Evolutionary conservation across 2,329 filamentous ascomycete genomes (phyloP).

Genomic region (Epichloe gansuensis): DNA sequence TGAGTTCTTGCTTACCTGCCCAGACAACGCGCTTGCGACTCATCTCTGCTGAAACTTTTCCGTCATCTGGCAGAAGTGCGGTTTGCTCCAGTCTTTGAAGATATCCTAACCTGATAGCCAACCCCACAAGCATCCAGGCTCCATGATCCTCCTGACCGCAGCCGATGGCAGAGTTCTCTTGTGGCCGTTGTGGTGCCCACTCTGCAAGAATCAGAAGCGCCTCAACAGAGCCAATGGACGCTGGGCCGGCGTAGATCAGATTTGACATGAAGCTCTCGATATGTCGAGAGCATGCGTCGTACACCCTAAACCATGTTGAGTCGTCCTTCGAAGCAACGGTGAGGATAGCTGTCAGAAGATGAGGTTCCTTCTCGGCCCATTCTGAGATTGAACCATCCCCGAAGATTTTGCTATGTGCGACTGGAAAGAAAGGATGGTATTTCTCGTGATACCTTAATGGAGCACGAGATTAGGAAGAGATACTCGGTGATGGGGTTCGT

Average conservation of each 20-base stretch:
- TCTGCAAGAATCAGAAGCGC: conserved; percentile 58
- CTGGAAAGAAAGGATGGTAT: conserved; percentile 59
- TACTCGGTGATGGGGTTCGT: too few relatives aligned
- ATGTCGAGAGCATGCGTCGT: conserved; percentile 54
- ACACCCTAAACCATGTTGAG: conserved; percentile 48
- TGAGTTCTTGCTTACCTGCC: conserved; percentile 33
- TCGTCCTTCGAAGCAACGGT: conserved; percentile 62
- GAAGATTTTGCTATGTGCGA: conserved; percentile 50
- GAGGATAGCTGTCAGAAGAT: conserved; percentile 57
- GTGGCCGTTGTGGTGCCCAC: conserved; percentile 57
- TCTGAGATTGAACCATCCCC: conserved; percentile 37
- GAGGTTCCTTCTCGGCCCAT: conserved; percentile 48
- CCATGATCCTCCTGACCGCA: conserved; percentile 63
- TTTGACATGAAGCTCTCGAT: conserved; percentile 59
- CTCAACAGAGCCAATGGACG: conserved; percentile 59
- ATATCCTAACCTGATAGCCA: conserved; percentile 57
- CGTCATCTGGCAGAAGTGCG: conserved; percentile 48
- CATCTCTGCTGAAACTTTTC: conserved; percentile 45
- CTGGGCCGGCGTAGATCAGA: conserved; percentile 53
- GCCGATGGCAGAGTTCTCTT: conserved; percentile 50
- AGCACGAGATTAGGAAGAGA: neutral
- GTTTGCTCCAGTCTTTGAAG: conserved; percentile 59
- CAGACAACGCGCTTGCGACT: conserved; percentile 55
- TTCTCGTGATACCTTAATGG: conserved; percentile 45
- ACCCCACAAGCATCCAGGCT: conserved; percentile 66